These are phyloP conservation scores for Oryza longistaminata DNA, from an alignment of 176 grass and related monocot species.

Conservation along the genomic window DNA sequence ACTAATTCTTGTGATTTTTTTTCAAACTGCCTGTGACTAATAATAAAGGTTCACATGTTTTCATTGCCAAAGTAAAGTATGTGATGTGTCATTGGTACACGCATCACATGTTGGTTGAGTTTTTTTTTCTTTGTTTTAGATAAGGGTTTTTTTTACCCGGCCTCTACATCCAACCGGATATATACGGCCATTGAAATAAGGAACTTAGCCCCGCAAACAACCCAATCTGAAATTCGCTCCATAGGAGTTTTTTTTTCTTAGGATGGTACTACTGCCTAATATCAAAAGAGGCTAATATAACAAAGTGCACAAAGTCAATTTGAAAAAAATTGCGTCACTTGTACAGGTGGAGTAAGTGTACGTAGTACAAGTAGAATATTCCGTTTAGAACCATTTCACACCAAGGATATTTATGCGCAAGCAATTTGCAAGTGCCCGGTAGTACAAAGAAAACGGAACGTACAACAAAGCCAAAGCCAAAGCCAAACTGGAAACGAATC, in stretches of 20 bases:
- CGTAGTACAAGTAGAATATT: slow-evolving; percentile 16
- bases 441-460: not conserved
- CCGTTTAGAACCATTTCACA: slow-evolving; percentile 6
- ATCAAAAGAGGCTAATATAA: not conserved
- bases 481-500: slow-evolving; percentile 21
- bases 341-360: not conserved
- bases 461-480: not conserved
- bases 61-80: not conserved
- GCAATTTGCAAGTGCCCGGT: not conserved
- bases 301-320: not conserved
- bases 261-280: not conserved
- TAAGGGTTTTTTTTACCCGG: too few relatives aligned
- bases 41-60: slow-evolving; percentile 20
- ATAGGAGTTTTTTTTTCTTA: not conserved
- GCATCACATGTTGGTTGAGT: not conserved
- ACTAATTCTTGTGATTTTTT: slow-evolving; percentile 13
- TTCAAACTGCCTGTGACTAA: slow-evolving; percentile 24
- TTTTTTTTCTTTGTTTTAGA: not conserved
- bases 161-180: too few relatives aligned
- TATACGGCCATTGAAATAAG: too few relatives aligned
- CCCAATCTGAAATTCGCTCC: too few relatives aligned
- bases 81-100: slow-evolving; percentile 22
- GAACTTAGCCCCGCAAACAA: too few relatives aligned
- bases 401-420: not conserved
- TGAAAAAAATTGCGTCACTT: not conserved